These are phyloP conservation scores for Rhizopogon salebrosus DNA, from an alignment of 768 basidiomycete genomes.

Conservation along the genomic window DNA sequence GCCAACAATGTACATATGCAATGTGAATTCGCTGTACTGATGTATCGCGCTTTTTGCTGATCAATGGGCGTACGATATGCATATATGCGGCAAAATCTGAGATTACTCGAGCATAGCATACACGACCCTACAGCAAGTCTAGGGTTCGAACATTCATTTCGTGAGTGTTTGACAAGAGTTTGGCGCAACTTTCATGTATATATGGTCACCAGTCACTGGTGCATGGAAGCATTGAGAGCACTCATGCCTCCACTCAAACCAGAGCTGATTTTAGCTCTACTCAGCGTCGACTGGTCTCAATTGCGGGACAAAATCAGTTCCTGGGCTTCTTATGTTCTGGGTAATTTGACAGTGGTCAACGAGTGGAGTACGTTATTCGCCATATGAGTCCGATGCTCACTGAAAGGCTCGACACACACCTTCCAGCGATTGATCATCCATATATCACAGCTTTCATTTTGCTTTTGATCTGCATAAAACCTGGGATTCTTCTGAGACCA, in stretches of 20 bases:
- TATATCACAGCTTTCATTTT: not conserved
- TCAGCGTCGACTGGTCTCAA: not conserved
- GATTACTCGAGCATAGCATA: no score
- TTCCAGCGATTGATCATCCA: conserved; percentile 2
- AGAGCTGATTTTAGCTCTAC: not conserved
- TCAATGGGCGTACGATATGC: no score
- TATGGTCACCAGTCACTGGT: no score
- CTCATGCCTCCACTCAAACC: not conserved
- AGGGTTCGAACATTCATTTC: no score
- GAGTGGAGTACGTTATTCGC: not conserved
- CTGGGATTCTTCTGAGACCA: conserved; percentile 1
- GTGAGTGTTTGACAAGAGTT: no score
- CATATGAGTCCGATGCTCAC: not conserved
- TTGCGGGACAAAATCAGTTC: not conserved
- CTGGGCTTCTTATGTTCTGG: not conserved
- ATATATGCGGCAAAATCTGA: no score
- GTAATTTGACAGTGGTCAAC: not conserved
- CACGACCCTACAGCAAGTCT: no score
- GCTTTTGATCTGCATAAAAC: not conserved
- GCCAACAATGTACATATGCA: no score
- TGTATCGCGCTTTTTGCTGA: no score
- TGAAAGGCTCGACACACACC: not conserved
- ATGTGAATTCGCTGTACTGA: no score
- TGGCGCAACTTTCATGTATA: no score
- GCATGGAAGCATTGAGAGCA: not conserved